phyloP scores from a whole-genome alignment of 2,329 filamentous ascomycete genomes.

The Metarhizium guizhouense region DNA sequence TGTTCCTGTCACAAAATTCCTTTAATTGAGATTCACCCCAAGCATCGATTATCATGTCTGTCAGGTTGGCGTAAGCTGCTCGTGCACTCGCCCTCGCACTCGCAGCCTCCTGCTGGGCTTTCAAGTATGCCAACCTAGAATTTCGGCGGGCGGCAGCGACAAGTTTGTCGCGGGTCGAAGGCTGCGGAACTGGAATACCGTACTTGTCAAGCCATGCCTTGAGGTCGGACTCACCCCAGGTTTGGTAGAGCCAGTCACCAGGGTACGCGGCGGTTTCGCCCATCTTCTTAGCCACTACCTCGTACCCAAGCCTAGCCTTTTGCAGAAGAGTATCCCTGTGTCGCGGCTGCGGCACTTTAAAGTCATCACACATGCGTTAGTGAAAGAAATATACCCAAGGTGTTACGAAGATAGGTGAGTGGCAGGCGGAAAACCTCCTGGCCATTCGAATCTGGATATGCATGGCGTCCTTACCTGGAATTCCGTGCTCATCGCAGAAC shows the following conservation, averaged over 20 bases:
- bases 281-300: constrained; percentile 60
- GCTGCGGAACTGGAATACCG: constrained; percentile 79
- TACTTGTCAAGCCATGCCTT: constrained; percentile 90
- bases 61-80: constrained; percentile 63
- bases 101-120: constrained; percentile 50
- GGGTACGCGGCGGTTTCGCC: constrained; percentile 80
- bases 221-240: constrained; percentile 87
- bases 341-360: constrained; percentile 68
- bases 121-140: constrained; percentile 68
- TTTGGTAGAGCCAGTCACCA: constrained; percentile 85
- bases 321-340: constrained; percentile 75
- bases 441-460: neutral
- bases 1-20: constrained; percentile 86
- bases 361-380: neutral
- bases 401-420: too few species aligned
- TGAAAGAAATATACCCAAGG: too few species aligned
- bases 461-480: constrained; percentile 48
- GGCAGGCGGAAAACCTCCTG: too few species aligned
- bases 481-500: constrained; percentile 80
- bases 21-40: constrained; percentile 89
- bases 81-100: constrained; percentile 57
- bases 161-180: constrained; percentile 74
- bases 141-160: constrained; percentile 87
- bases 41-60: constrained; percentile 75
- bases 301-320: constrained; percentile 72